Conservation (phyloP, 352 stramenopile species). For the Globisporangium takayamanum region DNA sequence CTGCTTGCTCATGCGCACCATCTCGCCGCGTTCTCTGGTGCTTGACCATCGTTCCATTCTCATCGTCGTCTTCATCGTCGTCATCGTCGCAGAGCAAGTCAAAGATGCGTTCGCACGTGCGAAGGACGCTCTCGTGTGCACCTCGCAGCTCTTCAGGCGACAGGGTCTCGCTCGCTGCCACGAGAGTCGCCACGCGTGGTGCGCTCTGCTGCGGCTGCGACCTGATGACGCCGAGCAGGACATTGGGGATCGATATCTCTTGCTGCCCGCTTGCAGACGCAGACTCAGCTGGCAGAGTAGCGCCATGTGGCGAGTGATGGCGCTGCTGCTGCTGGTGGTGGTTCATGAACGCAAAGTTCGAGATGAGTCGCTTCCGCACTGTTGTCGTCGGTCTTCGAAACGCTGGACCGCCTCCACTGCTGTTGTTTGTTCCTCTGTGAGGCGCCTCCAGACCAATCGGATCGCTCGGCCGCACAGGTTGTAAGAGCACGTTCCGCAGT, state of each 20-base stretch:
- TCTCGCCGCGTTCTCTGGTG: neutral
- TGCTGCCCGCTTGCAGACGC: neutral
- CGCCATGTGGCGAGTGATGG: neutral
- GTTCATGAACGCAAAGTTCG: constrained; percentile 9
- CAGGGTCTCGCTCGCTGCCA: neutral
- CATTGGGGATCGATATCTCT: constrained; percentile 35
- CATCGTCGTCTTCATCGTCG: constrained; percentile 10
- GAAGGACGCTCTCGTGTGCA: constrained; percentile 24
- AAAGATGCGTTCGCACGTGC: constrained; percentile 50
- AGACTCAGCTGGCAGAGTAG: neutral
- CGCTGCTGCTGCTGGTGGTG: neutral
- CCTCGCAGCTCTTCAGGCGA: constrained; percentile 15
- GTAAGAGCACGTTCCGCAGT: constrained; percentile 17
- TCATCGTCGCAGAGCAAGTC: constrained; percentile 50
- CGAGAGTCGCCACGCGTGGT: constrained; percentile 3
- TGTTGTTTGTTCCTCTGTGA: constrained; percentile 8
- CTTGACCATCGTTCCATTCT: neutral
- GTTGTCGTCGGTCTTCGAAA: constrained; percentile 4
- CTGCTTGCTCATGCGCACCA: neutral
- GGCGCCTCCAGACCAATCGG: neutral
- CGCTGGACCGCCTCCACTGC: neutral
- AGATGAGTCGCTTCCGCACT: constrained; percentile 7
- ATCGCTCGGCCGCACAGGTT: too few relatives aligned
- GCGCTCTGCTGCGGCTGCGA: constrained; percentile 13
- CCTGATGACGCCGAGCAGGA: constrained; percentile 31